These are phyloP conservation scores for Anethum foeniculum DNA, from an alignment of 140 eudicot species.

Conservation along the genomic window DNA sequence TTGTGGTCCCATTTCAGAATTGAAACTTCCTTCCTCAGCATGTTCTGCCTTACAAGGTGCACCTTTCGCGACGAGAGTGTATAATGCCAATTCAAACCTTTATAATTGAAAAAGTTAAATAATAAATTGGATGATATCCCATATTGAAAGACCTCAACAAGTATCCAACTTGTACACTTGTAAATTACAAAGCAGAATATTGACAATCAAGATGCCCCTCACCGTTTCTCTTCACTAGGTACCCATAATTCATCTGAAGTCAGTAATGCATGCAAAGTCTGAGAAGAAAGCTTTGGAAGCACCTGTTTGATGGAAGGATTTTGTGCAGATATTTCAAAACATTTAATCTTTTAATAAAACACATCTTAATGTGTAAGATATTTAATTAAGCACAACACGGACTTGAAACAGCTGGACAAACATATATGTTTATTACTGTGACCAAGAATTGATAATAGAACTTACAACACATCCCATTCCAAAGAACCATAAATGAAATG, in stretches of 20 bases:
- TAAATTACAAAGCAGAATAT: neutral
- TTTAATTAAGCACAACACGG: neutral
- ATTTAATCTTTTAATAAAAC: neutral
- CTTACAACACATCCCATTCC: neutral
- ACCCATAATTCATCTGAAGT: constrained; percentile 97
- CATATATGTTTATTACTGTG: neutral
- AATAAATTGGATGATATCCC: neutral
- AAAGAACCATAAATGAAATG: neutral
- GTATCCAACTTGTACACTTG: constrained; percentile 7
- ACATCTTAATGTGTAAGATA: neutral
- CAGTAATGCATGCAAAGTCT: constrained; percentile 77
- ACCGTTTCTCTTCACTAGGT: constrained; percentile 96
- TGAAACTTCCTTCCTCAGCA: constrained; percentile 32
- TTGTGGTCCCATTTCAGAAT: constrained; percentile 24
- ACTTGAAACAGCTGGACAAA: neutral
- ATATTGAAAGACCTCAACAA: neutral
- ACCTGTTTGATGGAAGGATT: constrained; percentile 42
- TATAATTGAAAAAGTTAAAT: constrained; percentile 4
- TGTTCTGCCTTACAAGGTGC: constrained; percentile 47
- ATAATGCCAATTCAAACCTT: constrained; percentile 91
- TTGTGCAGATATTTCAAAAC: constrained; percentile 13
- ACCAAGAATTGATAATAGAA: neutral
- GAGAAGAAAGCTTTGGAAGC: constrained; percentile 93
- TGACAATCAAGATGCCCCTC: constrained; percentile 14
- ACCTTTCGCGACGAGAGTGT: constrained; percentile 64